phyloP scores from a whole-genome alignment of 495 filamentous ascomycete genomes.

The Zalerion maritima region DNA sequence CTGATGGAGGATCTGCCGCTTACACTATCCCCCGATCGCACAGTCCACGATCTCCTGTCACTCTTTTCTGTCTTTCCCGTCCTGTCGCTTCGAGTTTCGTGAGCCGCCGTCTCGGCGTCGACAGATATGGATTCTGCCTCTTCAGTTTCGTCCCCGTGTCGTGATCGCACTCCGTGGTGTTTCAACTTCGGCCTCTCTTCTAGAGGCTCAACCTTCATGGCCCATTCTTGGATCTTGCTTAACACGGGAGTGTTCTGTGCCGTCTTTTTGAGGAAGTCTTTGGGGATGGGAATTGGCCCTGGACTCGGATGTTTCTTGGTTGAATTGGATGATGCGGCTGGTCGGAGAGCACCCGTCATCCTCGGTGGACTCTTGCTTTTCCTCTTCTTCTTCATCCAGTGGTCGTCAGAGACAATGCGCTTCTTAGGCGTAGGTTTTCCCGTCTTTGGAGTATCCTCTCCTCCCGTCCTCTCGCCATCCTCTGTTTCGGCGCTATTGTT shows the following conservation, averaged over 20 bases:
- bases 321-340: not conserved
- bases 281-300: constrained; percentile 33
- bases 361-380: constrained; percentile 32
- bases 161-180: constrained; percentile 6
- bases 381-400: constrained; percentile 48
- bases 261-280: constrained; percentile 33
- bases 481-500: constrained; percentile 7
- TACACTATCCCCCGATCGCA: no score
- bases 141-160: constrained; percentile 1
- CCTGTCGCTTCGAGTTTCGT: constrained; percentile 11
- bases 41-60: no score
- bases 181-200: constrained; percentile 8
- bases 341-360: constrained; percentile 7
- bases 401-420: constrained; percentile 64
- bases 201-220: constrained; percentile 22
- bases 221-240: constrained; percentile 40
- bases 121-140: constrained; percentile 8
- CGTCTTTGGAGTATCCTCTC: constrained; percentile 10
- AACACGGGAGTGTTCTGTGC: constrained; percentile 33
- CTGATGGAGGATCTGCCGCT: no score
- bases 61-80: constrained; percentile 12
- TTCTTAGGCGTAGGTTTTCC: constrained; percentile 42
- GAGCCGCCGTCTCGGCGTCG: constrained; percentile 17
- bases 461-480: constrained; percentile 18
- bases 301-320: constrained; percentile 6